Evolutionary conservation across 164 flowering plant species (phyloP), one percentile per base, ranked within the genome.

Genomic region (Cinnamomum micranthum): DNA sequence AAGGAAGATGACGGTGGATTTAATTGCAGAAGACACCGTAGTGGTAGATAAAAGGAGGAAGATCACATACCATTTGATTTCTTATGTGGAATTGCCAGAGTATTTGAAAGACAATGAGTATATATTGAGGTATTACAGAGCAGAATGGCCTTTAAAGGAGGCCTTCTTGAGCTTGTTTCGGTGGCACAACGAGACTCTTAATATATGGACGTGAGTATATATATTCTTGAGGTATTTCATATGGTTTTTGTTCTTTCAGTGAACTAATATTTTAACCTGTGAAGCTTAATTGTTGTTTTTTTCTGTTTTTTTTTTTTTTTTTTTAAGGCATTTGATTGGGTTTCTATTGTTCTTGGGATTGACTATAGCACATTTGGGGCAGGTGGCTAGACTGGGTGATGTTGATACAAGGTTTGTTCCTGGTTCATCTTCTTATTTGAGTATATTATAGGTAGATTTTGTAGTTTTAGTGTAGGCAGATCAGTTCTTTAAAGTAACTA

Each of bases 91-190:
- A 70, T 72, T 92, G 84, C 97, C 99, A 25, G 97, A 87, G n/a
- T 91, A 91, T 78, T 84, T 95, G 94, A 93, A 91, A 74, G 98
- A 95, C 75, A 95, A 95, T 60, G 98, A 95, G 83, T 95, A 75
- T 75, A 91, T 95, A 13, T 68, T 89, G 72, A 63, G 78, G 68
- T 77, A 88, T 64, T 95, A 95, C 81, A 80, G 98, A 74, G 87
- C 87, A 0, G 75, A 91, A 51, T 95, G 97, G 97, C 85, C 98
- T 71, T 71, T 93, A 59, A 87, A 81, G 70, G 75, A 87, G 25
- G 97, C 97, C 27, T 69, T 90, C 65, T 77, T 84, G 73, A 95
- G 98, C 85, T 2, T 89, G 3, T 93, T 93, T 69, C 85, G 82
- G 19, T 88, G 88, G 93, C 98, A 95, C 68, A 95, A 95, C 68